Conservation (phyloP, 495 filamentous ascomycete species). For the Podospora sp. region DNA sequence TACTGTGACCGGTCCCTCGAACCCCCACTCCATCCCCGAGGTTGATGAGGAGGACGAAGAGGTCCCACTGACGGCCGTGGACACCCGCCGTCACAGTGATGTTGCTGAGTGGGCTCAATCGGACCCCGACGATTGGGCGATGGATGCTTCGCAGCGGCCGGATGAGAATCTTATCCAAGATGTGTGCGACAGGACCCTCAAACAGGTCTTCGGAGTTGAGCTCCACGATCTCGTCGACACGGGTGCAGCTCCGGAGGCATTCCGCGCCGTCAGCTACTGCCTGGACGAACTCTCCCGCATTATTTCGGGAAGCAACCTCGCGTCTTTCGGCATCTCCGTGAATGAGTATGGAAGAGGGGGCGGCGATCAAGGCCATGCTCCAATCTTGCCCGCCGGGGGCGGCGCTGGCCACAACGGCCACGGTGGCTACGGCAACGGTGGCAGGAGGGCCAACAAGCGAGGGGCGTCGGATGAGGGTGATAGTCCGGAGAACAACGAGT, state of each 20-base stretch:
- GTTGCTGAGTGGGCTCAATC: neutral
- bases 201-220: slow-evolving; percentile 30
- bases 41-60: no score
- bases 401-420: neutral
- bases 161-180: slow-evolving; percentile 28
- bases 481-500: slow-evolving; percentile 4
- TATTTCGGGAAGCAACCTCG: slow-evolving; percentile 16
- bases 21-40: neutral
- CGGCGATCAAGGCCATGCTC: slow-evolving; percentile 3
- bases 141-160: neutral
- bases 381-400: slow-evolving; percentile 5
- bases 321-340: neutral
- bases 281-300: slow-evolving; percentile 33
- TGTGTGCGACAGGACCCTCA: slow-evolving; percentile 29
- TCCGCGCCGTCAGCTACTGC: slow-evolving; percentile 29
- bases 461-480: neutral
- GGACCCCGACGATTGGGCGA: neutral
- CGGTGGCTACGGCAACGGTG: neutral
- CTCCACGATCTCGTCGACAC: slow-evolving; percentile 30
- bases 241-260: slow-evolving; percentile 21
- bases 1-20: neutral
- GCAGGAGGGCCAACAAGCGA: slow-evolving; percentile 9
- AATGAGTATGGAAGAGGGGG: slow-evolving; percentile 14
- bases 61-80: no score
- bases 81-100: neutral